Percentiles rank a stretch among this genome's conserved stretches.
These are phyloP conservation scores for Termitomyces sp. DNA, from an alignment of 768 basidiomycete species.

Conservation along the genomic window DNA sequence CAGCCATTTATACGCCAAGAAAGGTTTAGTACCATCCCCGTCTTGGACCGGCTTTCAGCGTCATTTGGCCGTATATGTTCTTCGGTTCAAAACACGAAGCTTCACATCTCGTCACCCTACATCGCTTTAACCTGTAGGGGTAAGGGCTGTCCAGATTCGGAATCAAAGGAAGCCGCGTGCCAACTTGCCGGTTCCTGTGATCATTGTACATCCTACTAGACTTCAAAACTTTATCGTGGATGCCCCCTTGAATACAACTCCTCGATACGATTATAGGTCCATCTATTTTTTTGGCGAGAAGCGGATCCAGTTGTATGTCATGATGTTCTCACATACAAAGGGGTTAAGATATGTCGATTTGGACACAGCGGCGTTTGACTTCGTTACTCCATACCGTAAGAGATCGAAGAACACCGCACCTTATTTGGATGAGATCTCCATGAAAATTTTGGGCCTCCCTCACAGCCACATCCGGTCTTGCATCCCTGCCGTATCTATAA, in stretches of 20 bases:
- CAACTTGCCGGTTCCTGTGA: slow-evolving; percentile 22
- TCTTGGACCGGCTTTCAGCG: slow-evolving; percentile 15
- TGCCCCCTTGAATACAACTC: not conserved
- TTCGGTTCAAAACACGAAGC: slow-evolving; percentile 27
- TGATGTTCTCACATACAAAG: not conserved
- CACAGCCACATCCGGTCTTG: slow-evolving; percentile 19
- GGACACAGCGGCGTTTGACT: slow-evolving; percentile 27
- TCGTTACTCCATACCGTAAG: slow-evolving; percentile 19
- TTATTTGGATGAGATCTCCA: slow-evolving; percentile 5
- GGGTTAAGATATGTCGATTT: slow-evolving; percentile 4
- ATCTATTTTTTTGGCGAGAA: not conserved
- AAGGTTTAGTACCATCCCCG: slow-evolving; percentile 22
- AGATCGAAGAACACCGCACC: not conserved
- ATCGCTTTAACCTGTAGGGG: slow-evolving; percentile 29
- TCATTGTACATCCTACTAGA: slow-evolving; percentile 13
- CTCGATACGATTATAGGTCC: not conserved
- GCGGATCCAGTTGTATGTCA: not conserved
- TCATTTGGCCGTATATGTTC: slow-evolving; percentile 25
- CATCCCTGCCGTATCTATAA: slow-evolving; percentile 19
- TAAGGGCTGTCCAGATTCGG: slow-evolving; percentile 29
- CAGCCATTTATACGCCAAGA: slow-evolving; percentile 18
- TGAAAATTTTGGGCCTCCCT: slow-evolving; percentile 1
- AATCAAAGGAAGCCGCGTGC: slow-evolving; percentile 17
- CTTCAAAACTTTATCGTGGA: not conserved
- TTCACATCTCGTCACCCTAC: slow-evolving; percentile 28